Conservation (phyloP, 1,139 yeast genomes). For the Sugiyamaella grinbergsii region DNA sequence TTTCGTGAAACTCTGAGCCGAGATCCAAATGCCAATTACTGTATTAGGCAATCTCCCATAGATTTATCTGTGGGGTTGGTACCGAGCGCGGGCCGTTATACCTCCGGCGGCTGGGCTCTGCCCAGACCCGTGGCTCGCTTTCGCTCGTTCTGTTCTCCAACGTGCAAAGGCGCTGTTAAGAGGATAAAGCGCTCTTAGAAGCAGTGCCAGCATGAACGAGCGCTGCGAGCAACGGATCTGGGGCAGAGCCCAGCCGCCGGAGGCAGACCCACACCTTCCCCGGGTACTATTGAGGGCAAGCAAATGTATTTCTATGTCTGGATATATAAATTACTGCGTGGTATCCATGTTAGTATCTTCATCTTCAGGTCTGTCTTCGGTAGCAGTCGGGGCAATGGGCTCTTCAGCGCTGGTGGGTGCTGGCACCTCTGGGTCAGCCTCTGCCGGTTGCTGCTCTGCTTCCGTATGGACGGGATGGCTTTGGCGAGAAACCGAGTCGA, state of each 20-base stretch:
- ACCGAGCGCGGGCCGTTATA: not conserved
- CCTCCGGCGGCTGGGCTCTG: too few species aligned
- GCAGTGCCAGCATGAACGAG: not conserved
- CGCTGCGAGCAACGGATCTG: not conserved
- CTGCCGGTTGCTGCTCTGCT: conserved; percentile 2
- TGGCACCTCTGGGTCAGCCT: not conserved
- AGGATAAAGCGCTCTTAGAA: too few species aligned
- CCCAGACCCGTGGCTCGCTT: too few species aligned
- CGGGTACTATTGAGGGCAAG: not conserved
- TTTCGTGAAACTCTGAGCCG: not conserved
- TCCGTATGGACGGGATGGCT: conserved; percentile 16
- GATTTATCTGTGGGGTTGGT: not conserved
- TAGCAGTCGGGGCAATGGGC: conserved; percentile 14
- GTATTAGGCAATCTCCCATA: not conserved
- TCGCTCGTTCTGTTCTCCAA: too few species aligned
- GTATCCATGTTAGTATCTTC: conserved; percentile 30
- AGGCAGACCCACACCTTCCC: not conserved
- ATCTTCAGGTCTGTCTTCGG: conserved; percentile 11
- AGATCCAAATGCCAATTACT: not conserved
- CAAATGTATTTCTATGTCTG: conserved; percentile 1
- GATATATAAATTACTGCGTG: conserved; percentile 26
- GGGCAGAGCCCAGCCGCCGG: conserved; percentile 14
- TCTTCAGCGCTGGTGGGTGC: conserved; percentile 15
- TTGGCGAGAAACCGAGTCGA: conserved; percentile 55
- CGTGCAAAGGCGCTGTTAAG: too few species aligned